These are phyloP conservation scores for Pythium myriotylum DNA, from an alignment of 352 stramenopile genomes.

Conservation along the genomic window DNA sequence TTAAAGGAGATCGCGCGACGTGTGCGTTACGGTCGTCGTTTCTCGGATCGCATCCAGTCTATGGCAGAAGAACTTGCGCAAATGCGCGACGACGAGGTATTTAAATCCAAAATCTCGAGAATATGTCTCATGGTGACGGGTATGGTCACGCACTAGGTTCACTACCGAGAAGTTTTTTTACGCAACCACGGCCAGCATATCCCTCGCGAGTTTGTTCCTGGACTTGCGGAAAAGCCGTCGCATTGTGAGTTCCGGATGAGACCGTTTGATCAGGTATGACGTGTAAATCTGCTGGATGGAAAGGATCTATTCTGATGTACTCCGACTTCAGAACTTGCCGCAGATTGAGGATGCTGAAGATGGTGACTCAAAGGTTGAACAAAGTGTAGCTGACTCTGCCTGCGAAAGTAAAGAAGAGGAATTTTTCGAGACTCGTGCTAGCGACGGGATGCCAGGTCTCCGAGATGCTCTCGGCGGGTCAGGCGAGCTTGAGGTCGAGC, in stretches of 20 bases:
- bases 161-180: slow-evolving; percentile 77
- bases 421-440: slow-evolving; percentile 27
- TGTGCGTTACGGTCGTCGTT: slow-evolving; percentile 67
- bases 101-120: neutral
- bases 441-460: slow-evolving; percentile 12
- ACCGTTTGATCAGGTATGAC: slow-evolving; percentile 70
- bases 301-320: too few relatives aligned
- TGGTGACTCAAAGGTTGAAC: slow-evolving; percentile 2
- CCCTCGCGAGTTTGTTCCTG: slow-evolving; percentile 78
- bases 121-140: too few relatives aligned
- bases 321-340: slow-evolving; percentile 62
- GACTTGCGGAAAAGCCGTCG: slow-evolving; percentile 84
- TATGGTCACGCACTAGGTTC: slow-evolving; percentile 36
- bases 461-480: slow-evolving; percentile 1
- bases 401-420: slow-evolving; percentile 29
- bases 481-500: slow-evolving; percentile 40
- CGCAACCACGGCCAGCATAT: slow-evolving; percentile 79
- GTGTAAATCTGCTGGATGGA: too few relatives aligned
- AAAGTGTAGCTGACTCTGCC: slow-evolving; percentile 6
- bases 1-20: slow-evolving; percentile 80
- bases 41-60: slow-evolving; percentile 80
- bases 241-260: slow-evolving; percentile 89
- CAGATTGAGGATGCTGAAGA: slow-evolving; percentile 48
- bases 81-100: slow-evolving; percentile 79
- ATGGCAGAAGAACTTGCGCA: slow-evolving; percentile 87